Evolutionary conservation across 192 early-diverging fungal species (phyloP).

Genomic region (Coemansia sp.): DNA sequence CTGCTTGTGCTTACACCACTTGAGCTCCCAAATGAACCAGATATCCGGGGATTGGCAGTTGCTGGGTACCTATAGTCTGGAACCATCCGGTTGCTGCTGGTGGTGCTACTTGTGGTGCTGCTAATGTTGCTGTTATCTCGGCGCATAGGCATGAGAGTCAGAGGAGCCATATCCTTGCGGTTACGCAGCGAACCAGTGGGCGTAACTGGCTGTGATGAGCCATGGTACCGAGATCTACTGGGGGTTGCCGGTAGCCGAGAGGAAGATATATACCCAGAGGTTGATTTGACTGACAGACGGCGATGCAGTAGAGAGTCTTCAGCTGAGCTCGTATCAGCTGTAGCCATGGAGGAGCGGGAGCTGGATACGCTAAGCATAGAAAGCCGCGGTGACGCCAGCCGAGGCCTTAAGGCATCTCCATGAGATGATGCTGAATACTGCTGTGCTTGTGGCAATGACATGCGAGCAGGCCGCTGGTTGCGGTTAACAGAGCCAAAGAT

Average conservation of each 20-base stretch:
- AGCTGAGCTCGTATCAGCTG: neutral
- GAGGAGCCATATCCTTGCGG: conserved; percentile 14
- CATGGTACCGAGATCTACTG: too few relatives aligned
- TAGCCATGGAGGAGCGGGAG: conserved; percentile 4
- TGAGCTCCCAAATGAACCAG: too few relatives aligned
- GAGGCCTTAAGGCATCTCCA: neutral
- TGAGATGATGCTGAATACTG: neutral
- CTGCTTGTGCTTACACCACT: too few relatives aligned
- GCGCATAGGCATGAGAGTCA: conserved; percentile 11
- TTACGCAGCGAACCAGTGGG: conserved; percentile 10
- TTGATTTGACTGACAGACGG: neutral
- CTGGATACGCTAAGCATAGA: conserved; percentile 6
- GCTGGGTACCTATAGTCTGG: too few relatives aligned
- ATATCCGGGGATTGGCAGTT: too few relatives aligned
- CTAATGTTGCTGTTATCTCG: conserved; percentile 1
- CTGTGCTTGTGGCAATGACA: neutral
- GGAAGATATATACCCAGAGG: neutral
- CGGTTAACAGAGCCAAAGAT: too few relatives aligned
- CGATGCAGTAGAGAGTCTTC: neutral
- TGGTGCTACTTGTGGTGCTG: conserved; percentile 2
- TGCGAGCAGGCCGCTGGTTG: too few relatives aligned
- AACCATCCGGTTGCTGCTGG: neutral
- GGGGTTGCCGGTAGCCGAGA: too few relatives aligned
- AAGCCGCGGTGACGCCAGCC: neutral
- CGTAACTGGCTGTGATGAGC: neutral